phyloP scores from a whole-genome alignment of 345 rosid species.

The Reutealis trisperma region DNA sequence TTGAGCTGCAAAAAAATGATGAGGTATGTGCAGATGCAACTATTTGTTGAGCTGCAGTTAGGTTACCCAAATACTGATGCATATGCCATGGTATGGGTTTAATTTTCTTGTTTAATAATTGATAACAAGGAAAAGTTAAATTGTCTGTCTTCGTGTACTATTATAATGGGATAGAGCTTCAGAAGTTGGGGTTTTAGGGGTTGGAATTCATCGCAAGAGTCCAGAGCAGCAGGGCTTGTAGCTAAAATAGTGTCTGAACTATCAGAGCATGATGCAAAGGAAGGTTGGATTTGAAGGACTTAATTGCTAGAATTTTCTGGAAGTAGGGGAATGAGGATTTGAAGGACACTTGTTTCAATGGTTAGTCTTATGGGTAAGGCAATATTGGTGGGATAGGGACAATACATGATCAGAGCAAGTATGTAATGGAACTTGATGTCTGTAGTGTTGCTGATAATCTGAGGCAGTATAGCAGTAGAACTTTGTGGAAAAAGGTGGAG shows the following conservation, averaged over 20 bases:
- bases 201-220: neutral
- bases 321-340: neutral
- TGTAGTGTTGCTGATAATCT: neutral
- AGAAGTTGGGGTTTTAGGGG: neutral
- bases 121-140: neutral
- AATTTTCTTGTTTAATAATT: slow-evolving; percentile 8
- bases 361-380: neutral
- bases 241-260: neutral
- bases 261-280: neutral
- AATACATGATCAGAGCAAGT: neutral
- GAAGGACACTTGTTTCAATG: neutral
- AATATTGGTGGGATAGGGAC: neutral
- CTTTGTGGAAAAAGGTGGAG: neutral
- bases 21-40: slow-evolving; percentile 27
- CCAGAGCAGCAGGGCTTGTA: neutral
- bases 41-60: slow-evolving; percentile 11
- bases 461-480: neutral
- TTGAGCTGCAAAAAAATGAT: slow-evolving; percentile 6
- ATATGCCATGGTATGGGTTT: neutral
- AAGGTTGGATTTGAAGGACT: neutral
- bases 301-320: neutral
- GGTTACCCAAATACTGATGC: slow-evolving; percentile 19
- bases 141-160: neutral
- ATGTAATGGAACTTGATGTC: neutral
- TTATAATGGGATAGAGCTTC: neutral